Evolutionary conservation across 2,329 filamentous ascomycete genomes (phyloP).

Genomic region (Botrytis aclada): DNA sequence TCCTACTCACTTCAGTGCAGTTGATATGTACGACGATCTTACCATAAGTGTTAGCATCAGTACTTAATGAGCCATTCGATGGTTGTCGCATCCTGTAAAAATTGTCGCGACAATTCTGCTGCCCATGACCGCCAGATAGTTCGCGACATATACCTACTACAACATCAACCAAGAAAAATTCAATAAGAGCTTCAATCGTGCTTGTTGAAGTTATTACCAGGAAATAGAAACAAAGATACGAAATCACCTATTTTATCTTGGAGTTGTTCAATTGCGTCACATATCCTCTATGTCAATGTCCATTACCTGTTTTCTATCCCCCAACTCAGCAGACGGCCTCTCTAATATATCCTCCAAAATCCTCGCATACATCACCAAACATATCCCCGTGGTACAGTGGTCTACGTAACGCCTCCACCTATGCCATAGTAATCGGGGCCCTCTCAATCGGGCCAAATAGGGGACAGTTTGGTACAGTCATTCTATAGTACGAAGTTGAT

Average conservation of each 20-base stretch:
- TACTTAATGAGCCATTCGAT: background rate
- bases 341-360: background rate
- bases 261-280: background rate
- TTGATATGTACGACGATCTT: background rate
- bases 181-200: background rate
- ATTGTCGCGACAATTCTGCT: background rate
- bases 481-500: background rate
- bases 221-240: background rate
- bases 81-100: background rate
- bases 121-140: background rate
- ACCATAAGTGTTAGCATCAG: background rate
- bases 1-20: background rate
- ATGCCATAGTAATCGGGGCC: background rate
- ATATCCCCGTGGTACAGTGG: conserved; percentile 1
- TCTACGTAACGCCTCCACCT: background rate
- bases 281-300: background rate
- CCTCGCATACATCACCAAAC: background rate
- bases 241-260: background rate
- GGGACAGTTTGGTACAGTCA: background rate
- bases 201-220: background rate
- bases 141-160: background rate
- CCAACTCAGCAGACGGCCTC: background rate
- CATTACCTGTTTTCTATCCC: background rate
- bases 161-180: background rate
- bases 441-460: conserved; percentile 1